Evolutionary conservation across 345 rosid species (phyloP), one percentile per base, ranked within the genome.

Genomic region (Acer negundo): DNA sequence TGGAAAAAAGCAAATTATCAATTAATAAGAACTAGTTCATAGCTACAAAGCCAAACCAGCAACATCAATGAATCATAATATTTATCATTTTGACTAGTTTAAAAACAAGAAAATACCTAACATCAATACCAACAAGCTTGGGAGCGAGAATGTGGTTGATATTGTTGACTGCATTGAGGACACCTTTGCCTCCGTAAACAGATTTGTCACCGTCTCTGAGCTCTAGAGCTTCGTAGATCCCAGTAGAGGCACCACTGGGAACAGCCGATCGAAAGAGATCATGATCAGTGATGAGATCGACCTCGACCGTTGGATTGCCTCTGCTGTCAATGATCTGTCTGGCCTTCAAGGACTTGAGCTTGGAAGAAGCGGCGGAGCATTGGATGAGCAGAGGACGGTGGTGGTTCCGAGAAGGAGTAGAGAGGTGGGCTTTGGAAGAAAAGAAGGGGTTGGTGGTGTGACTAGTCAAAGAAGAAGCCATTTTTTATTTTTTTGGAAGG

Each of bases 241-340:
- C 99, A 24, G 97, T 96, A 40, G 99, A 96, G 31, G 98, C 99
- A 56, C 98, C 99, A 82, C 98, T 96, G 0, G 99, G 99, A 56
- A 96, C 98, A 8, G 98, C 97, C 8, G 98, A 96, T 66, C 98
- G 90, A 79, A 88, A 92, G 66, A 92, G 90, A 63, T 85, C 85
- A 74, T 35, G 38, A 35, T 87, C 97, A 1, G 97, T 92, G 74
- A 96, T 62, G 83, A 94, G 86, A 84, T 96, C 99, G 84, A 96
- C 98, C 93, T 96, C 97, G 59, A 96, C 94, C 35, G 98, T 96
- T 0, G 99, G 98, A 82, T 96, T 96, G 6, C 99, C 99, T 72
- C 99, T 83, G 84, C 99, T 96, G 86, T 96, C 99, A 4, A 96
- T 90, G 84, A 96, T 96, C 93, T 96, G 99, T 76, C 99, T 90